Evolutionary conservation across 2,329 filamentous ascomycete genomes (phyloP).

Genomic region (Leptographium flavum): DNA sequence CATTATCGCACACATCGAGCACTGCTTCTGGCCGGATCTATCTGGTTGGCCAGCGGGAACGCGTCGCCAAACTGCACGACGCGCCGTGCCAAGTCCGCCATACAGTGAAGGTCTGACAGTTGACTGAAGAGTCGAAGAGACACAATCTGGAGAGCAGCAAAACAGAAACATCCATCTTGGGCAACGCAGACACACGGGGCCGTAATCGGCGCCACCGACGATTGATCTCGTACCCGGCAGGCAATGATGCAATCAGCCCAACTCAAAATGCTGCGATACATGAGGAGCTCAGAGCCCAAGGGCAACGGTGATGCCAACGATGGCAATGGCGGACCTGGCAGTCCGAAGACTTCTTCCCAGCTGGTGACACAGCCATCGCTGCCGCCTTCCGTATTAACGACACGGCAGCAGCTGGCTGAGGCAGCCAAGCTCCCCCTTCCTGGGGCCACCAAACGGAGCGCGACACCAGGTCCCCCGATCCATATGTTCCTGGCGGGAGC

Average conservation of each 20-base stretch:
- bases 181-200: too few species aligned
- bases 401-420: conserved; percentile 16
- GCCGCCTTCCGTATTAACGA: conserved; percentile 14
- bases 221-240: conserved; percentile 5
- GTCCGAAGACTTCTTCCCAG: conserved; percentile 3
- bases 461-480: conserved; percentile 15
- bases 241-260: conserved; percentile 12
- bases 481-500: neutral
- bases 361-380: neutral
- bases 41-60: too few species aligned
- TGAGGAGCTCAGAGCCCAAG: conserved; percentile 12
- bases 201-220: conserved; percentile 4
- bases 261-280: conserved; percentile 14
- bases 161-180: too few species aligned
- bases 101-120: too few species aligned
- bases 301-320: conserved; percentile 6
- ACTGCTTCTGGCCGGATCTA: neutral
- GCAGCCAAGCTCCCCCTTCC: conserved; percentile 23
- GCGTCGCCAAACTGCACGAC: too few species aligned
- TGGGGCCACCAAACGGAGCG: conserved; percentile 15
- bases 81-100: too few species aligned
- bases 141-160: too few species aligned
- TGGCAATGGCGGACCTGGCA: conserved; percentile 5
- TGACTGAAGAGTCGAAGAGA: too few species aligned
- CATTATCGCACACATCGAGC: too few species aligned